Percentiles rank a stretch among this genome's conserved stretches.
Conservation (phyloP, 2,329 filamentous ascomycete genomes). For the Endoconidiophora laricicola region DNA sequence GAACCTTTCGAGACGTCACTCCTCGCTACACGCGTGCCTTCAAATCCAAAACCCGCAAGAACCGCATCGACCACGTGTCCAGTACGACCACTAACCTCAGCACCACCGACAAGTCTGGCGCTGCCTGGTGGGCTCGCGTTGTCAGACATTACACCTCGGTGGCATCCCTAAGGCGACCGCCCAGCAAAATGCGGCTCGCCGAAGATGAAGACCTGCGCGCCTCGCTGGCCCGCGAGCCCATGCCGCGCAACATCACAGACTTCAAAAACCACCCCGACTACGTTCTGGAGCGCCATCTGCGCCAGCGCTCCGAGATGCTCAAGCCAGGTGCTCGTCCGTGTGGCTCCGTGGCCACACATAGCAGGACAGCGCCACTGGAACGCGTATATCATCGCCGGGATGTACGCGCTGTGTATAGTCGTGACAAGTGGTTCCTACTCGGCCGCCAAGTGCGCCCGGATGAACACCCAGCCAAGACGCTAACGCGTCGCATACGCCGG, state of each 20-base stretch:
- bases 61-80: conserved; percentile 47
- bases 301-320: conserved; percentile 63
- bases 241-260: conserved; percentile 73
- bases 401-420: conserved; percentile 60
- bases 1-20: conserved; percentile 68
- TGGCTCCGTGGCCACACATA: conserved; percentile 60
- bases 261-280: conserved; percentile 76
- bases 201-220: conserved; percentile 63
- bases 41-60: conserved; percentile 73
- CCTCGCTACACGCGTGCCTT: conserved; percentile 74
- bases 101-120: conserved; percentile 22
- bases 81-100: background rate
- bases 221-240: conserved; percentile 57
- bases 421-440: conserved; percentile 80
- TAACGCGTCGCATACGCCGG: conserved; percentile 20
- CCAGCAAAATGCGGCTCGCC: conserved; percentile 58
- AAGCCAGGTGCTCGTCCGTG: conserved; percentile 50
- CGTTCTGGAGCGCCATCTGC: conserved; percentile 68
- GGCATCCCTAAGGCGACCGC: conserved; percentile 15
- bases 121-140: conserved; percentile 34
- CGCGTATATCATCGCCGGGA: conserved; percentile 69
- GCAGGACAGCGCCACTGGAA: conserved; percentile 43
- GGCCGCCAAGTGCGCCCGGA: conserved; percentile 63
- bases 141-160: conserved; percentile 31
- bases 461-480: conserved; percentile 68